Evolutionary conservation across 495 filamentous ascomycete species (phyloP), one percentile per base, ranked within the genome.

Genomic region (Penicillium macrosclerotiorum): DNA sequence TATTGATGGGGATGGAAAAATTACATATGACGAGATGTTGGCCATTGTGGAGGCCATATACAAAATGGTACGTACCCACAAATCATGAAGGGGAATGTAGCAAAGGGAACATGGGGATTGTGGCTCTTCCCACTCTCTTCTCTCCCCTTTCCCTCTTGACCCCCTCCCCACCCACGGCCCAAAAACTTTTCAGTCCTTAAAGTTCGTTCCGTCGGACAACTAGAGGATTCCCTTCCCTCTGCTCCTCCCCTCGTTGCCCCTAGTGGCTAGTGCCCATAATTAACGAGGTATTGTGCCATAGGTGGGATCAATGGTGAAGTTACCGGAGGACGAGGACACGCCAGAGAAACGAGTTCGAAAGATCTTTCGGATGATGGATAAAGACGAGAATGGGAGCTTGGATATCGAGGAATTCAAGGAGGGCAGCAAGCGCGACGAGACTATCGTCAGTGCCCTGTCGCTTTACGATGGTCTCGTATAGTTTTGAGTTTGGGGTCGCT

Each of bases 351-450:
- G 94, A 36, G 93, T 98, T 20, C 82, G 77, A 62, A 98, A 98
- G 75, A 98, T 98, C 67, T 98, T 98, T 74, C 82, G 87, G 56
- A 96, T 97, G 93, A 98, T 98, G 93, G 93, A 98, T 74, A 98
- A 98, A 75, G 93, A 98, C 63, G 91, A 98, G 74, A 96, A 97
- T 60, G 86, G 91, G 47, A 89, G 84, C 62, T 72, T 95, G 40
- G 85, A 93, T 68, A 88, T 96, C 78, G 83, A 90, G 38, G 93
- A 98, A 67, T 98, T 98, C 77, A 97, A 96, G 69, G 93, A 97
- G 69, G 93, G 94, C 58, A 95, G 89, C 71, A 94, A 96, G 75
- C 88, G 90, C 29, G 93, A 98, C 66, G 92, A 95, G 69, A 98
- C 94, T n/a, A 98, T 98, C 63, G 93, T 98, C 29, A 96, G 89